phyloP scores from a whole-genome alignment of 805 yeast genomes.

The Candida tallmaniae region DNA sequence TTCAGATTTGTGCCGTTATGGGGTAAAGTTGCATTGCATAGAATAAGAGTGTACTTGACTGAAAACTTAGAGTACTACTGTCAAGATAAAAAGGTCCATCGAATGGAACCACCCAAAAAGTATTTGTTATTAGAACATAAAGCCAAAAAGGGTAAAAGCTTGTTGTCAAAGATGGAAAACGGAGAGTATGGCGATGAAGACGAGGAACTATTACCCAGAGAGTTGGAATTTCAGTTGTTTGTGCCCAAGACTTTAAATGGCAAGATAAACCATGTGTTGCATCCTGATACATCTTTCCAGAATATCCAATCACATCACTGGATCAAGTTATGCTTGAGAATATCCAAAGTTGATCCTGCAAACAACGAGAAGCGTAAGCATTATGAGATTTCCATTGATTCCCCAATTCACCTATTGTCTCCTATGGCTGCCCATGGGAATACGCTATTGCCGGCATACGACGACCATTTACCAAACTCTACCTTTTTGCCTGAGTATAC shows the following conservation, averaged over 20 bases:
- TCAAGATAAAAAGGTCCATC: conserved; percentile 77
- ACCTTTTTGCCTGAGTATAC: conserved; percentile 21
- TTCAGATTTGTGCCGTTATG: conserved; percentile 75
- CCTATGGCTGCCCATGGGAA: conserved; percentile 77
- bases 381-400: conserved; percentile 90
- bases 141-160: conserved; percentile 48
- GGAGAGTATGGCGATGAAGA: conserved; percentile 31
- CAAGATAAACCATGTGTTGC: conserved; percentile 46
- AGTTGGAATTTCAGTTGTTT: conserved; percentile 80
- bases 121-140: conserved; percentile 76
- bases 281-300: conserved; percentile 80
- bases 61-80: conserved; percentile 92
- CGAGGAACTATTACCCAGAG: conserved; percentile 65
- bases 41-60: conserved; percentile 79
- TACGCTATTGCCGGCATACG: conserved; percentile 72
- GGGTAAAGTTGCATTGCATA: conserved; percentile 81
- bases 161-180: conserved; percentile 38
- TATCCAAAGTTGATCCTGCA: conserved; percentile 62
- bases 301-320: conserved; percentile 90
- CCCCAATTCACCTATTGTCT: conserved; percentile 83
- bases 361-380: conserved; percentile 67
- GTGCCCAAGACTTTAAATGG: conserved; percentile 68
- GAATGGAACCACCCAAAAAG: conserved; percentile 87
- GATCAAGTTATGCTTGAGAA: conserved; percentile 83
- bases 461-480: conserved; percentile 16